Conservation (phyloP, 2,329 filamentous ascomycete genomes). For the Cytospora piceae region DNA sequence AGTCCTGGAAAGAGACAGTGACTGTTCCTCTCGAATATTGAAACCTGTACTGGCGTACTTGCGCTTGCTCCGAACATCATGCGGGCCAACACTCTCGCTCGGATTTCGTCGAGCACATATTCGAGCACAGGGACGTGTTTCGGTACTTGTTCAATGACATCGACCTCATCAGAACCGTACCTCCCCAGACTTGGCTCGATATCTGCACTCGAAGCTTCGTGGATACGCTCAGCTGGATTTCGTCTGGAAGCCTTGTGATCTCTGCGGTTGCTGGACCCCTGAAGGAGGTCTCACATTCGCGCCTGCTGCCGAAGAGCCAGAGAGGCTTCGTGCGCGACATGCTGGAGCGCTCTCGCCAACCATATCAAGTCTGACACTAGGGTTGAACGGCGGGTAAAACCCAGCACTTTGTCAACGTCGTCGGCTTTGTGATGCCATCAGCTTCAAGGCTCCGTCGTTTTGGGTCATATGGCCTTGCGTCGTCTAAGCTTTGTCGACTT, state of each 20-base stretch:
- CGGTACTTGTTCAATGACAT: not conserved
- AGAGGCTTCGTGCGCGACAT: not conserved
- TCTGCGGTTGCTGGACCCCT: not conserved
- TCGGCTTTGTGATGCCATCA: not conserved
- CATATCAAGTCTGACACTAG: too few relatives aligned
- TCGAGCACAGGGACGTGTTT: not conserved
- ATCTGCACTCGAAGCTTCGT: not conserved
- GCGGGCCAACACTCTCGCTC: not conserved
- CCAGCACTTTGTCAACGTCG: not conserved
- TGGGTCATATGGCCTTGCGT: too few relatives aligned
- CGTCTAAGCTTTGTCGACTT: too few relatives aligned
- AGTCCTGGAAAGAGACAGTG: not conserved
- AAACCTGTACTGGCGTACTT: not conserved
- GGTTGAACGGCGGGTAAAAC: not conserved
- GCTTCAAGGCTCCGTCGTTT: too few relatives aligned
- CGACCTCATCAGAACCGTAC: not conserved
- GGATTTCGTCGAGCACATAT: not conserved
- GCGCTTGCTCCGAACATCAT: not conserved
- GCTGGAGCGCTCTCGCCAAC: too few relatives aligned
- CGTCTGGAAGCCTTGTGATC: not conserved
- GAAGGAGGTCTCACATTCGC: not conserved
- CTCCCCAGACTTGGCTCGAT: not conserved
- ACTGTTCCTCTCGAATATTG: not conserved
- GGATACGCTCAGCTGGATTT: not conserved
- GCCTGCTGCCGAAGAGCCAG: not conserved